Conservation (phyloP, 1,284 basidiomycete genomes). For the Microbotryomycetes sp. region DNA sequence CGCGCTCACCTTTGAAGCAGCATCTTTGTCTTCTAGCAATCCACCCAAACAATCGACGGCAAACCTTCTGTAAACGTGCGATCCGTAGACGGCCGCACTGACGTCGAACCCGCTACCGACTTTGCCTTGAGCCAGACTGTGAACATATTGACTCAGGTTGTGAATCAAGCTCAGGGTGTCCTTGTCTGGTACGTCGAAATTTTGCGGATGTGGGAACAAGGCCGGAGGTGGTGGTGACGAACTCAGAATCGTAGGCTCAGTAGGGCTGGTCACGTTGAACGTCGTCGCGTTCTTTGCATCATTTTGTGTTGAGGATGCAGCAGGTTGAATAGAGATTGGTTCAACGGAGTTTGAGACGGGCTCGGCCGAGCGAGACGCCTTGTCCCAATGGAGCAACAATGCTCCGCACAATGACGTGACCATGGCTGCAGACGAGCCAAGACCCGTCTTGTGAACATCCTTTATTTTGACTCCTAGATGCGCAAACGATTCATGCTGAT, state of each 20-base stretch:
- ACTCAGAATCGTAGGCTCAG: conserved; percentile 14
- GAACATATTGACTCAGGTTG: conserved; percentile 89
- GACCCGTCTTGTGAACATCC: conserved; percentile 92
- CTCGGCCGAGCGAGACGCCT: conserved; percentile 41
- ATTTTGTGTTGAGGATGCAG: too few species aligned
- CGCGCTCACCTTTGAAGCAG: background rate
- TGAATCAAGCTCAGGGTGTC: conserved; percentile 63
- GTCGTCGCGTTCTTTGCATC: too few species aligned
- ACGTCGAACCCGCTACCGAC: conserved; percentile 97
- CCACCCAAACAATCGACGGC: conserved; percentile 48
- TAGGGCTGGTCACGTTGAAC: background rate
- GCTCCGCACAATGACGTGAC: conserved; percentile 89
- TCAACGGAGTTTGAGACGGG: conserved; percentile 41
- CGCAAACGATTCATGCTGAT: too few species aligned
- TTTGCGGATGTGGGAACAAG: background rate
- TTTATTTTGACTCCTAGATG: conserved; percentile 61
- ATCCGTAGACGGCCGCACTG: conserved; percentile 86
- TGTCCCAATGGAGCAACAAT: conserved; percentile 68
- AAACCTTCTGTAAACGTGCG: conserved; percentile 88
- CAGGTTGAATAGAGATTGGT: too few species aligned
- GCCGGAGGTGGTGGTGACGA: background rate
- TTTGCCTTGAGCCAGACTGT: conserved; percentile 96
- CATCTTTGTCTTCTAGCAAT: too few species aligned
- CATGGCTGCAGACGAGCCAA: conserved; percentile 92
- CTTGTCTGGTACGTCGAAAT: conserved; percentile 28